phyloP scores from a whole-genome alignment of 805 yeast species.

The Barnettozyma wickerhamii region DNA sequence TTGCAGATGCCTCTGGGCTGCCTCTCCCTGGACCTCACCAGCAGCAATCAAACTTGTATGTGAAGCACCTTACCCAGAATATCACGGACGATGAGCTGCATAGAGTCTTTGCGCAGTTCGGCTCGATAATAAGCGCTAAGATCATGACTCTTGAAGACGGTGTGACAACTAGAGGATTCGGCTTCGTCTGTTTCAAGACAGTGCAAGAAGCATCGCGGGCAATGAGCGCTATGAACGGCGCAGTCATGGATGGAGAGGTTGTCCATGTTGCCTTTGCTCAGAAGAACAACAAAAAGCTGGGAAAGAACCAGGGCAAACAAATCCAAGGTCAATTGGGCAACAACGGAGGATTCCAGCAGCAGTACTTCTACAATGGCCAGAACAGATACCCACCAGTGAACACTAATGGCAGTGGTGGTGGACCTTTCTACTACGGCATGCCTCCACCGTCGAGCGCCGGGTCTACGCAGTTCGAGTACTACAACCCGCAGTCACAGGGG shows the following conservation, averaged over 20 bases:
- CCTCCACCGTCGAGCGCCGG: background rate
- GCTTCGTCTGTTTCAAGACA: constrained; percentile 66
- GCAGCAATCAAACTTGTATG: constrained; percentile 68
- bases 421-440: background rate
- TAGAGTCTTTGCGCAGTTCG: constrained; percentile 38
- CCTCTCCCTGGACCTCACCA: constrained; percentile 43
- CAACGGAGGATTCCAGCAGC: background rate
- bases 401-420: background rate
- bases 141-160: constrained; percentile 39
- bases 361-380: background rate
- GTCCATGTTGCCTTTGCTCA: constrained; percentile 72
- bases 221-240: constrained; percentile 58
- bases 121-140: constrained; percentile 47
- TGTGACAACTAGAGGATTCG: constrained; percentile 60
- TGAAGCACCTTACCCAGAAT: constrained; percentile 50
- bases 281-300: constrained; percentile 52
- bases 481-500: background rate
- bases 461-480: background rate
- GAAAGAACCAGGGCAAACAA: constrained; percentile 1
- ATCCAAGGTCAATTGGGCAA: background rate
- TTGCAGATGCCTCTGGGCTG: background rate
- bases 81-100: constrained; percentile 48
- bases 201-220: constrained; percentile 64
- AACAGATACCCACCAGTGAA: background rate
- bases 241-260: constrained; percentile 45